Percentiles rank a stretch among this genome's conserved stretches.
These are phyloP conservation scores for Botrytis tulipae DNA, from an alignment of 2,329 filamentous ascomycete genomes.

Conservation along the genomic window DNA sequence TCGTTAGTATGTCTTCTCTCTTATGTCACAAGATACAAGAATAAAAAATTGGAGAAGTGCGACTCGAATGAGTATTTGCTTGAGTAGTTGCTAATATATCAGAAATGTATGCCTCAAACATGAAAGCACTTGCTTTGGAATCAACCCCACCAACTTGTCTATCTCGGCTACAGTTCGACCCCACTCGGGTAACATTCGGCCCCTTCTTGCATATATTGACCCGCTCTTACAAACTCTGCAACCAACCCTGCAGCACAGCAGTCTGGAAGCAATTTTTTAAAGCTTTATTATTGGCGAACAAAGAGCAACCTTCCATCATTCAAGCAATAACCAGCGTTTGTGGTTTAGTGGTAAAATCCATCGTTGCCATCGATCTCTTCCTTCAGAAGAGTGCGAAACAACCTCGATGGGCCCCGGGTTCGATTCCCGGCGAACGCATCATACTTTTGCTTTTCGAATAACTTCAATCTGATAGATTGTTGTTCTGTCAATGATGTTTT, in stretches of 20 bases:
- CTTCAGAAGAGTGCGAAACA: background rate
- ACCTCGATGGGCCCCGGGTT: slow-evolving; percentile 37
- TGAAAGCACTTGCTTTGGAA: background rate
- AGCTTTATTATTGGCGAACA: background rate
- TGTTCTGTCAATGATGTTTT: no score
- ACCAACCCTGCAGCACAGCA: background rate
- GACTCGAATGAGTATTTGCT: background rate
- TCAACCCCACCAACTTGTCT: slow-evolving; percentile 5
- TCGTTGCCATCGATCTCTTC: slow-evolving; percentile 16
- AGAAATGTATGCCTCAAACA: background rate
- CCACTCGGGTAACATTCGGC: background rate
- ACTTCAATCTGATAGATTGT: background rate
- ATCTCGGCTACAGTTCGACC: background rate
- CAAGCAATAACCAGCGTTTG: slow-evolving; percentile 18
- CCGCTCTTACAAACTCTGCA: background rate
- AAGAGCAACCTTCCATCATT: background rate
- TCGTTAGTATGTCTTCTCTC: slow-evolving; percentile 23
- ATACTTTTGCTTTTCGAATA: slow-evolving; percentile 16
- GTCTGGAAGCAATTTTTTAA: background rate
- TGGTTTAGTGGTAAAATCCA: slow-evolving; percentile 25
- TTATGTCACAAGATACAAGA: slow-evolving; percentile 1
- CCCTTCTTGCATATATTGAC: background rate
- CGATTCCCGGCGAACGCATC: slow-evolving; percentile 37
- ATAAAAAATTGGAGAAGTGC: background rate
- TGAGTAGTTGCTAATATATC: background rate